These are phyloP conservation scores for Ilex paraguariensis DNA, from an alignment of 305 asterid species.

Conservation along the genomic window DNA sequence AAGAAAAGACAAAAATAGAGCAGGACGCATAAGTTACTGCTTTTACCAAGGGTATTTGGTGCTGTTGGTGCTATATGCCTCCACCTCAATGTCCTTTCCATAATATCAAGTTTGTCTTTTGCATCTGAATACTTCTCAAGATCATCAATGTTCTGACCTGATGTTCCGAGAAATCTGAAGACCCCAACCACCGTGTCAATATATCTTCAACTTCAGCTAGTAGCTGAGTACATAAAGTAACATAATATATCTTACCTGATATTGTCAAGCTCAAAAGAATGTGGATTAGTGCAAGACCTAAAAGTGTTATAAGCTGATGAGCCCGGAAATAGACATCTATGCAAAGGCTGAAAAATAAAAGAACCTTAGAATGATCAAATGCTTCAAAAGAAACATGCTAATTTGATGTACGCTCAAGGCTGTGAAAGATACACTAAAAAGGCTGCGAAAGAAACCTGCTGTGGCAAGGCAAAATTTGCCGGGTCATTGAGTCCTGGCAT, in stretches of 20 bases:
- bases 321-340: constrained; percentile 89
- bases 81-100: constrained; percentile 96
- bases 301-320: constrained; percentile 84
- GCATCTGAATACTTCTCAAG: constrained; percentile 83
- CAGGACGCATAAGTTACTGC: neutral
- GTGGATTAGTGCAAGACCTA: constrained; percentile 95
- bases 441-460: constrained; percentile 49
- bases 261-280: constrained; percentile 81
- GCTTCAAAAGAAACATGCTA: constrained; percentile 2
- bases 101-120: constrained; percentile 46
- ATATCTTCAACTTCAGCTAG: neutral
- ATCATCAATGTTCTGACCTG: constrained; percentile 89
- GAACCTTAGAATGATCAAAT: constrained; percentile 11
- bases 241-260: constrained; percentile 47
- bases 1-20: too few relatives aligned
- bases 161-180: constrained; percentile 85
- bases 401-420: neutral
- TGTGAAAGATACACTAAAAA: neutral
- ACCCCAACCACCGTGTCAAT: constrained; percentile 10
- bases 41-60: constrained; percentile 86
- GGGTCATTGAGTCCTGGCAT: constrained; percentile 95
- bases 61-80: constrained; percentile 97
- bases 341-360: constrained; percentile 52
- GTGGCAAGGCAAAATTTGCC: constrained; percentile 85
- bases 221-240: constrained; percentile 2